phyloP scores from a whole-genome alignment of 306 rosid species.

The Cotoneaster glaucophyllus region DNA sequence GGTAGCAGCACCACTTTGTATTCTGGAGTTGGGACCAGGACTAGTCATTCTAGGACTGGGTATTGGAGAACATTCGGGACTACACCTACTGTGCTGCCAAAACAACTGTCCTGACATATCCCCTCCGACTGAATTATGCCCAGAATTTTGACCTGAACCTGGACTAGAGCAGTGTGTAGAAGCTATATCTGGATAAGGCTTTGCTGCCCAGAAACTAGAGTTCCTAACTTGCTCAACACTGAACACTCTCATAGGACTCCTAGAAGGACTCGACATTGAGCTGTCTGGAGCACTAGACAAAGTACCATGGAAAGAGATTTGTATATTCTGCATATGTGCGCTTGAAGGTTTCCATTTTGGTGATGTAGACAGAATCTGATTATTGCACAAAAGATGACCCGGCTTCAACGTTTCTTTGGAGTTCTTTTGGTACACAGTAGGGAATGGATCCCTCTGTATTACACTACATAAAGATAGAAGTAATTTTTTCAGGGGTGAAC shows the following conservation, averaged over 20 bases:
- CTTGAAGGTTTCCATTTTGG: constrained; percentile 63
- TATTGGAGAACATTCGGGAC: constrained; percentile 77
- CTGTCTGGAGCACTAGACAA: constrained; percentile 73
- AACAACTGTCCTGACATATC: constrained; percentile 66
- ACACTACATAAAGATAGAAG: constrained; percentile 37
- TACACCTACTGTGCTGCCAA: constrained; percentile 55
- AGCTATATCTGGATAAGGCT: constrained; percentile 50
- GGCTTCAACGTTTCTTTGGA: constrained; percentile 47
- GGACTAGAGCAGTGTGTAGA: constrained; percentile 96
- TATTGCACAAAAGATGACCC: constrained; percentile 43
- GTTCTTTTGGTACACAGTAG: constrained; percentile 40
- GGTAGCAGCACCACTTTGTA: constrained; percentile 92
- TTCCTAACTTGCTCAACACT: constrained; percentile 56
- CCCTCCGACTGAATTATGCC: constrained; percentile 96
- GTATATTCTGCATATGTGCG: constrained; percentile 66
- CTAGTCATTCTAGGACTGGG: constrained; percentile 80
- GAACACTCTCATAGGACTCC: constrained; percentile 60
- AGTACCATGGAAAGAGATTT: constrained; percentile 65
- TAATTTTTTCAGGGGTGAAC: constrained; percentile 22
- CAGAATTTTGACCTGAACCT: constrained; percentile 92
- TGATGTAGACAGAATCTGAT: constrained; percentile 53
- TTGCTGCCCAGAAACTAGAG: constrained; percentile 46
- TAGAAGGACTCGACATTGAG: constrained; percentile 71
- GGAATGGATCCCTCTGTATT: constrained; percentile 53
- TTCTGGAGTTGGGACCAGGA: constrained; percentile 62